Evolutionary conservation across 176 grass and related monocot genomes (phyloP).

Genomic region (Secale cereale): DNA sequence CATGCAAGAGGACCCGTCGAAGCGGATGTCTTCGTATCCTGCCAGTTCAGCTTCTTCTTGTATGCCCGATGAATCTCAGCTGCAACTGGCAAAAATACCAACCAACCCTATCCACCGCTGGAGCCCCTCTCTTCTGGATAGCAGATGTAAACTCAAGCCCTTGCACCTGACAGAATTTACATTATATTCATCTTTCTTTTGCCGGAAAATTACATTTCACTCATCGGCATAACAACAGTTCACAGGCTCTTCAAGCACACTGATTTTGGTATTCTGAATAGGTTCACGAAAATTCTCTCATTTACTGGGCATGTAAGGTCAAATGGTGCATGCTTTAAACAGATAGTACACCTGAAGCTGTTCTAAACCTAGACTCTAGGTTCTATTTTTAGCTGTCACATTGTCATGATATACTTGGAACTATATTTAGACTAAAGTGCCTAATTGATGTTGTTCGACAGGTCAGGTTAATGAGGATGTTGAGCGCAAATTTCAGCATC

Average conservation of each 20-base stretch:
- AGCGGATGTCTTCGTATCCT: constrained; percentile 41
- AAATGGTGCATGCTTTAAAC: constrained; percentile 2
- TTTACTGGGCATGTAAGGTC: neutral
- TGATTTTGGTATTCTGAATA: constrained; percentile 1
- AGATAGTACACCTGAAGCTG: neutral
- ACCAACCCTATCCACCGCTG: constrained; percentile 51
- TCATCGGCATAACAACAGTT: neutral
- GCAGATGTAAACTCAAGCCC: constrained; percentile 58
- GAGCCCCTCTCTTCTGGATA: constrained; percentile 56
- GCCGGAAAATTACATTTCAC: neutral
- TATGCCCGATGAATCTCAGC: constrained; percentile 71
- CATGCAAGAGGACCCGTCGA: constrained; percentile 66
- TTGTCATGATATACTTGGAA: constrained; percentile 3
- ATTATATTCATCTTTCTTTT: neutral
- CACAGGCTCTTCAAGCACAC: neutral
- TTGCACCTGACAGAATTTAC: neutral
- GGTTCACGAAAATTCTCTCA: neutral
- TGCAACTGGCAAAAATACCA: constrained; percentile 64
- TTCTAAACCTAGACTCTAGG: neutral
- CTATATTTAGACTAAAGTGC: neutral
- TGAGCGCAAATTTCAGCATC: constrained; percentile 75
- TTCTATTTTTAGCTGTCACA: constrained; percentile 2
- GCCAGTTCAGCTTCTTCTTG: constrained; percentile 27
- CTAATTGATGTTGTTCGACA: constrained; percentile 21
- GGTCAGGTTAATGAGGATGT: constrained; percentile 74